Evolutionary conservation across 176 grass and related monocot genomes (phyloP), one percentile per base, ranked within the genome.

Genomic region (Hsuehochloa calcarea): DNA sequence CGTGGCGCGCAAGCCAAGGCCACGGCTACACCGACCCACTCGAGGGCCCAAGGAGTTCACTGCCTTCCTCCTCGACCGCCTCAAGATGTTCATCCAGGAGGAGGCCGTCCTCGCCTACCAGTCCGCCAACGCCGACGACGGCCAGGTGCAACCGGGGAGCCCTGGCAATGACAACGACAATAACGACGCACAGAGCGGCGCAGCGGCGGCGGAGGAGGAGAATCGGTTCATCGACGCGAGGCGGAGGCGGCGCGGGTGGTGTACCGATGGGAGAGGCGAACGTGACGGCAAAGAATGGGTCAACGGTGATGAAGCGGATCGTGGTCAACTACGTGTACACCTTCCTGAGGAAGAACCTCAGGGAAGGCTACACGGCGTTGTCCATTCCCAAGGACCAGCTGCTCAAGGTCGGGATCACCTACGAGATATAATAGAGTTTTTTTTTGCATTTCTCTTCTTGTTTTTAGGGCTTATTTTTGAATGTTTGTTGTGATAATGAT

Each of bases 381-480:
- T 68, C 75, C 71, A 89, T 94, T 17, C 92, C 90, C 2, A 67
- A 79, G 37, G 81, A 88, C 72, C 83, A 94, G 83, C 8, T 92
- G 63, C 87, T 94, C 59, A 92, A 91, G 76, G 77, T 94, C 37
- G 92, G 92, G 46, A 86, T 94, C 84, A 88, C 80, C 58, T 89
- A 92, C 61, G 90, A 94, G 43, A 89, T 92, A 27, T 81, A 17
- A 10, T 87, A 11, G 4, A 1, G 2, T 14, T 23, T 15, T 19
- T 19, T 20, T 22, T 38, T 4, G 0, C 8, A 3, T 7, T 25
- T 27, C 8, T 22, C 38, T 8, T 68, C 9, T 46, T 15, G 5
- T 31, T 47, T 29, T 5, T 45, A 79, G 51, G 23, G 10, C 22
- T 65, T 38, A 11, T 5, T 9, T 69, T 13, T 13, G 20, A 10